Conservation (phyloP, 148 eudicot genomes). For the Rhododendron henanense region DNA sequence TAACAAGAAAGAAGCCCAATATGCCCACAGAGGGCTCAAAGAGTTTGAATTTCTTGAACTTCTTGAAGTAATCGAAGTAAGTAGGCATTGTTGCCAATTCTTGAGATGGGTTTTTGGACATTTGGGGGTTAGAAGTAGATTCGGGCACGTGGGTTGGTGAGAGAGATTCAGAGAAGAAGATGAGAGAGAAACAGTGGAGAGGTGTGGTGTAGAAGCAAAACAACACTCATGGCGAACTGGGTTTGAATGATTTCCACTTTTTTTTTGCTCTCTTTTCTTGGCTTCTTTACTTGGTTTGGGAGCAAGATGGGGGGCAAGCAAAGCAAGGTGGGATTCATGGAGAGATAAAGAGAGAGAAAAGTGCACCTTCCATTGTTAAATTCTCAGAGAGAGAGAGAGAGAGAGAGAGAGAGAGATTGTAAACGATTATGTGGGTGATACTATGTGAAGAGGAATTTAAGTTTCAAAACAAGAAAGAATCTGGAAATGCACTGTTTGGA, state of each 20-base stretch:
- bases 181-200: constrained; percentile 2
- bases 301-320: constrained; percentile 22
- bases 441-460: neutral
- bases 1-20: constrained; percentile 42
- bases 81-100: constrained; percentile 11
- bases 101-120: constrained; percentile 32
- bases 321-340: constrained; percentile 20
- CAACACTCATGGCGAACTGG: constrained; percentile 15
- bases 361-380: neutral
- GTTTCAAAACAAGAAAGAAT: neutral
- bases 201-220: constrained; percentile 18
- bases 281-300: constrained; percentile 26
- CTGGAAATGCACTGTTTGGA: constrained; percentile 22
- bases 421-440: neutral
- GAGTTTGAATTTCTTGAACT: constrained; percentile 44
- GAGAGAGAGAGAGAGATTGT: neutral
- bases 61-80: constrained; percentile 30
- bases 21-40: constrained; percentile 65
- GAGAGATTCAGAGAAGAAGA: neutral
- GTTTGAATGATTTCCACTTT: neutral
- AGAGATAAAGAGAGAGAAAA: neutral
- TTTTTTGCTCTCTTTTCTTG: neutral
- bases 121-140: constrained; percentile 13
- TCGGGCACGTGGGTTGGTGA: neutral
- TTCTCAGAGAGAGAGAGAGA: neutral